Percentiles rank a stretch among this genome's conserved stretches.
Conservation (phyloP, 306 rosid species). For the Quercus cerris region DNA sequence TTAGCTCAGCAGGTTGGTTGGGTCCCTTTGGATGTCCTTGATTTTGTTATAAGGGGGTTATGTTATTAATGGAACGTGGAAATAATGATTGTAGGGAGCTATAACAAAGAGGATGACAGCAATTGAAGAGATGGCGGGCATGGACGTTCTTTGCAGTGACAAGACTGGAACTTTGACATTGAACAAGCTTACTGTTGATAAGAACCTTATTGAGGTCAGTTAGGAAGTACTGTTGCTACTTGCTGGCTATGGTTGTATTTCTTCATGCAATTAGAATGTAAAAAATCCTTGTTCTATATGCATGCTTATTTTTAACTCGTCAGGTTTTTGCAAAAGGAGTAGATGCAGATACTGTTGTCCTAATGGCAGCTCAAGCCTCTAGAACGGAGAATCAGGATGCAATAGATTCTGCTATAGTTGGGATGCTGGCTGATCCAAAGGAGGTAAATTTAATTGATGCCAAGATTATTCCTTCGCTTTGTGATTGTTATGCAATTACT, state of each 20-base stretch:
- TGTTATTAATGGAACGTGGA: slow-evolving; percentile 8
- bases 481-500: not conserved
- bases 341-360: slow-evolving; percentile 81
- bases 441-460: slow-evolving; percentile 51
- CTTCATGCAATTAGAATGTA: not conserved
- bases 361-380: slow-evolving; percentile 98
- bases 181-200: slow-evolving; percentile 89
- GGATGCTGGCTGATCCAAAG: slow-evolving; percentile 97
- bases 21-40: slow-evolving; percentile 20
- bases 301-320: slow-evolving; percentile 13
- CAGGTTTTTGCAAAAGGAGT: slow-evolving; percentile 94
- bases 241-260: slow-evolving; percentile 4
- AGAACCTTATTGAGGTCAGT: slow-evolving; percentile 86
- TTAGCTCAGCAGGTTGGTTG: slow-evolving; percentile 83
- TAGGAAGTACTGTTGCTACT: slow-evolving; percentile 9
- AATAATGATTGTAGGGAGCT: slow-evolving; percentile 71
- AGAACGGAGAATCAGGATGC: slow-evolving; percentile 97
- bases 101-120: slow-evolving; percentile 99
- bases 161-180: slow-evolving; percentile 94
- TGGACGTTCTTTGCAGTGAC: slow-evolving; percentile 99
- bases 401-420: slow-evolving; percentile 91
- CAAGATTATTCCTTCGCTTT: not conserved
- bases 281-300: slow-evolving; percentile 11
- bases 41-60: slow-evolving; percentile 4
- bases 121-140: slow-evolving; percentile 99